Evolutionary conservation across 441 rosid species (phyloP), one percentile per base, ranked within the genome.

Genomic region (Lepidium campestre): DNA sequence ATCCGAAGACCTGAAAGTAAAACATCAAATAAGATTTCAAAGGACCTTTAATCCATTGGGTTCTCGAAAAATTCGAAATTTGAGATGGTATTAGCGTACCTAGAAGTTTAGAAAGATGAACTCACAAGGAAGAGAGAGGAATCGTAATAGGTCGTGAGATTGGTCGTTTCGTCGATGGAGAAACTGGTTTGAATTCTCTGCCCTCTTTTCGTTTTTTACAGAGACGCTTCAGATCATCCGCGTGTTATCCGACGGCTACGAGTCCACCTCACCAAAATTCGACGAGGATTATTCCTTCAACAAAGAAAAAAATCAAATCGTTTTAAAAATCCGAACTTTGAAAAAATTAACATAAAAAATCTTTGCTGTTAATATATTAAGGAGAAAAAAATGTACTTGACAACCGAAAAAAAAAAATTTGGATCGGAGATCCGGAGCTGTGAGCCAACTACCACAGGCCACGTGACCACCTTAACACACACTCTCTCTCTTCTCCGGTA

Each of bases 391-490:
- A 14, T 13, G 27, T 36, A 49, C 13, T 60, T 15, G 2, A 15
- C 11, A 27, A 13, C 31, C 3, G 14, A 5, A 52, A 17, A 29
- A 39, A 50, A 10, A 4, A 22, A 13, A 1, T 18, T 10, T 36
- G 57, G 59, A 46, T 46, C 25, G 15, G 29, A 42, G 69, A 62
- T 61, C 31, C 25, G 11, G 44, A 17, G 71, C n/a, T 25, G 48
- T 62, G 72, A 70, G 57, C 76, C 76, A 80, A 76, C 82, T 29
- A 74, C 65, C 68, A 62, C 10, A 17, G 19, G 81, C 81, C 85
- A 80, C 75, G 56, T 79, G 78, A 67, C 62, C 10, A 67, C 11
- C 23, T 40, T 7, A 34, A 15, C 55, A 12, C 44, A 7, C 31
- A 22, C 31, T 53, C 49, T 40, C 46, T 36, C 40, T 52, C 47